Conservation (phyloP, 495 filamentous ascomycete species). For the Penicillium cataractarum region DNA sequence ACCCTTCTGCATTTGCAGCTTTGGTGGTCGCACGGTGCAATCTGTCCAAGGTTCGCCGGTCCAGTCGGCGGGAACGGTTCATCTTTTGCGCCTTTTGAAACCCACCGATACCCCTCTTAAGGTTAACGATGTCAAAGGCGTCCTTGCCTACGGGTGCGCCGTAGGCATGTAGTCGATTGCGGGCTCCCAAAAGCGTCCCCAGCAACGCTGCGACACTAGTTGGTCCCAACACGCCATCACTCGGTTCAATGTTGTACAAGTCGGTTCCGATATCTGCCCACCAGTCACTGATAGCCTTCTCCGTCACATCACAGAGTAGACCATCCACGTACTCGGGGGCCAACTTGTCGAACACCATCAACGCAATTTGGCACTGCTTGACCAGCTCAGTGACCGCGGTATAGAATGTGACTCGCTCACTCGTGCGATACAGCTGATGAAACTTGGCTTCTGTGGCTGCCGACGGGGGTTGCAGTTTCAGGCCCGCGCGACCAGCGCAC, state of each 20-base stretch:
- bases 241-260: constrained; percentile 86
- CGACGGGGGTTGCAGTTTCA: constrained; percentile 75
- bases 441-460: constrained; percentile 89
- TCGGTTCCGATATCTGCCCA: constrained; percentile 94
- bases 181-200: constrained; percentile 84
- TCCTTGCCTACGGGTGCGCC: constrained; percentile 89
- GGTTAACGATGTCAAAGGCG: constrained; percentile 80
- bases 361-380: constrained; percentile 86
- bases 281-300: constrained; percentile 90
- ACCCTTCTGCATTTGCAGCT: constrained; percentile 78
- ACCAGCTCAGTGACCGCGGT: constrained; percentile 84
- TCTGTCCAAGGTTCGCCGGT: constrained; percentile 78
- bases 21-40: constrained; percentile 84
- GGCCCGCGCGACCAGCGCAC: constrained; percentile 85
- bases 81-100: constrained; percentile 92
- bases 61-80: constrained; percentile 72
- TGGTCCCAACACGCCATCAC: constrained; percentile 87
- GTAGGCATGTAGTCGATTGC: constrained; percentile 80
- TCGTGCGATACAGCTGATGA: constrained; percentile 83
- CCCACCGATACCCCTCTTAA: constrained; percentile 79
- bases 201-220: constrained; percentile 89
- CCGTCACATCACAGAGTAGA: constrained; percentile 88
- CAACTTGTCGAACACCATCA: constrained; percentile 86
- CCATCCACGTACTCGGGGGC: constrained; percentile 91
- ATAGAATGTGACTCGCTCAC: constrained; percentile 75